phyloP scores from a whole-genome alignment of 176 grass and related monocot genomes.

The Tillandsia fasciculata region DNA sequence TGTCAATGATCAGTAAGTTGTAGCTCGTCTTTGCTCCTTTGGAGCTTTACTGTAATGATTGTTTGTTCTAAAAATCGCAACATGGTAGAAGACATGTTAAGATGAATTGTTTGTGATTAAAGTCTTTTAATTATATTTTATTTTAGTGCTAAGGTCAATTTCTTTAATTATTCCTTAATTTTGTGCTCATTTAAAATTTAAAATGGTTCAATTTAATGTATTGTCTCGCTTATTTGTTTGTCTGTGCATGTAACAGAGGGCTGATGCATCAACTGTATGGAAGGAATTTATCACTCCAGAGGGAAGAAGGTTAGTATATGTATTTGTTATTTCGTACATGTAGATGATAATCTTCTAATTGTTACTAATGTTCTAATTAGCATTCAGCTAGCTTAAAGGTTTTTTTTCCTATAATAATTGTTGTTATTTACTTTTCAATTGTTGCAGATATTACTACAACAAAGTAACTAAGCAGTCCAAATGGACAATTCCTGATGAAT shows the following conservation, averaged over 20 bases:
- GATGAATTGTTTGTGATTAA: not conserved
- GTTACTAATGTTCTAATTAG: not conserved
- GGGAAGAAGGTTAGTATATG: conserved; percentile 70
- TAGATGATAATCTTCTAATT: not conserved
- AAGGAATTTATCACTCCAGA: conserved; percentile 89
- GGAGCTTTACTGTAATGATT: not conserved
- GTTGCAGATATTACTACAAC: conserved; percentile 65
- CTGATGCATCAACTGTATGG: conserved; percentile 90
- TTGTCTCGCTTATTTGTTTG: conserved; percentile 3
- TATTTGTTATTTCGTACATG: not conserved
- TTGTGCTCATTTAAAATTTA: too few relatives aligned
- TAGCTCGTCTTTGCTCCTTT: not conserved
- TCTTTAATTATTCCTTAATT: not conserved
- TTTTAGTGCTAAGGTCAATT: not conserved
- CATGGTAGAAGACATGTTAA: not conserved
- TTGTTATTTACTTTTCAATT: not conserved
- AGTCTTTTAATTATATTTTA: not conserved
- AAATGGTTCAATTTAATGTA: too few relatives aligned
- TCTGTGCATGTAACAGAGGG: conserved; percentile 42
- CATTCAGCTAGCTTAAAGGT: not conserved
- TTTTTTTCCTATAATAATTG: not conserved
- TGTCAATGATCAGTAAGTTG: too few relatives aligned
- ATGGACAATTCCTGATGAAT: conserved; percentile 93
- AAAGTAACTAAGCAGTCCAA: conserved; percentile 80
- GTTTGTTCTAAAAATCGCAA: not conserved